Base-by-base conservation (phyloP, 805 yeast genomes). In the Starmerella khaoyaiensis region DNA sequence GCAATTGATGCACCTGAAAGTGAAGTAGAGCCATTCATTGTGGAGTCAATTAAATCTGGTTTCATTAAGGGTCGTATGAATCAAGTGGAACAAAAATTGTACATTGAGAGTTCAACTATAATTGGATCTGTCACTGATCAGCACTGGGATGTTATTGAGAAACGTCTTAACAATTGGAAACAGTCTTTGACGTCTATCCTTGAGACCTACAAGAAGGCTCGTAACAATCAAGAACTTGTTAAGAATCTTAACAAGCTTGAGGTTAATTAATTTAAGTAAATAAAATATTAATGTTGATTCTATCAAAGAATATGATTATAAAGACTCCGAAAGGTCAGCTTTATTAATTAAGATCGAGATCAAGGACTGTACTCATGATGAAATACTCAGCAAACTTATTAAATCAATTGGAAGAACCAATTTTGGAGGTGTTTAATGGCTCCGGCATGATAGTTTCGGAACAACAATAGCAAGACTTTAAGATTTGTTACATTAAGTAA, bases 61-160 rank as follows among this genome's bases (percentile, higher is more conserved):
- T 56, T 64, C 14, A 47, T 64, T 18, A 55, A 58, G 47, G 68
- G 68, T 42, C 58, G 65, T 38, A 56, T 64, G 54, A 54, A 60
- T 41, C 69, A 64, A 52, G 51, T 61, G 24, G 51, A 52, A 31
- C 46, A 53, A 43, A 44, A 44, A 32, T 59, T 64, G 42, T 46
- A 49, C 33, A 51, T 64, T 16, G 66, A 62, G 50, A 45, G 59
- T 18, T 59, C 60, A 22, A 39, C 51, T 15, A 46, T 55, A 12
- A 49, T 61, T 15, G 64, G 67, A 17, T 50, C 54, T 18, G 53
- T 64, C 36, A 57, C 54, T n/a, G 39, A 36, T 23, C 52, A 50
- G 36, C 59, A 64, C 39, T 63, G 68, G 68, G 44, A 53, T 37
- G 35, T 33, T 3, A 48, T 64, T 34, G 53, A 56, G 32, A 37